phyloP scores from a whole-genome alignment of 1,139 yeast species.

The Yarrowia galli region DNA sequence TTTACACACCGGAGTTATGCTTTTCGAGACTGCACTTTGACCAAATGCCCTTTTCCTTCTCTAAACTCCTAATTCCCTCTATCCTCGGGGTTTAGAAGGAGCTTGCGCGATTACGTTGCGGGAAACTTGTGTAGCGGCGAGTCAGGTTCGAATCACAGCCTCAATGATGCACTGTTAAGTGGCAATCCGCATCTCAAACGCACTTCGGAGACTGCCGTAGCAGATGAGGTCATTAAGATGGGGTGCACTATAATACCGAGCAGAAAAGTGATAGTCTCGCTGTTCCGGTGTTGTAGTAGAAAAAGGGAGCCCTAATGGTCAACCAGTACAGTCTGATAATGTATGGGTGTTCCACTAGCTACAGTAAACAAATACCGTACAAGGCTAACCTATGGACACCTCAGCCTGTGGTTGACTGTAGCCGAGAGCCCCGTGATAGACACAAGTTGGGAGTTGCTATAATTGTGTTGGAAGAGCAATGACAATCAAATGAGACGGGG shows the following conservation, averaged over 20 bases:
- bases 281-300: background rate
- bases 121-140: conserved; percentile 7
- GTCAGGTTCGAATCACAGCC: conserved; percentile 12
- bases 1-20: conserved; percentile 33
- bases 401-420: too few relatives aligned
- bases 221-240: background rate
- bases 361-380: background rate
- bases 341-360: too few relatives aligned
- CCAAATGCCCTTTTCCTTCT: background rate
- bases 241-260: too few relatives aligned
- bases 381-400: too few relatives aligned
- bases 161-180: conserved; percentile 13
- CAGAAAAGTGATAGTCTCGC: too few relatives aligned
- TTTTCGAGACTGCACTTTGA: conserved; percentile 19
- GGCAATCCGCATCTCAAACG: conserved; percentile 8
- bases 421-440: too few relatives aligned
- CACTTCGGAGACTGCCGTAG: conserved; percentile 11
- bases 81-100: conserved; percentile 8
- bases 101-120: conserved; percentile 35
- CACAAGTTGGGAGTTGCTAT: too few relatives aligned
- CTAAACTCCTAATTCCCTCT: conserved; percentile 34
- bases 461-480: too few relatives aligned
- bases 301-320: too few relatives aligned
- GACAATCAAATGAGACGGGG: too few relatives aligned
- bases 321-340: too few relatives aligned